Percentiles rank a stretch among this genome's conserved stretches.
Evolutionary conservation across 441 rosid species (phyloP).

Genomic region (Euphorbia corollata): DNA sequence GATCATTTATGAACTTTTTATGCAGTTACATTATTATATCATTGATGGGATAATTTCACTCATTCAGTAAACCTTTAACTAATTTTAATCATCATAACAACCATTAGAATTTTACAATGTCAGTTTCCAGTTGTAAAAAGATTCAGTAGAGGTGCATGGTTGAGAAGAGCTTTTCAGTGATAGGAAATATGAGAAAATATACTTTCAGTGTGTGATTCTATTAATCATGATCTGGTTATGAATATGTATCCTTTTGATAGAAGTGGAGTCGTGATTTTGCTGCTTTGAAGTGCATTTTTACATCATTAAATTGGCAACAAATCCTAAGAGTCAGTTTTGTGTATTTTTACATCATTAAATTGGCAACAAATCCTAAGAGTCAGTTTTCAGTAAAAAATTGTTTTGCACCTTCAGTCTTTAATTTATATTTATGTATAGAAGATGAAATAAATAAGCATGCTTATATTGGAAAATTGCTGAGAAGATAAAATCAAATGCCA

Average conservation of each 20-base stretch:
- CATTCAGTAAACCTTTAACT: not conserved
- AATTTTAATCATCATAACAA: not conserved
- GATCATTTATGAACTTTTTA: too few relatives aligned
- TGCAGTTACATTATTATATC: too few relatives aligned
- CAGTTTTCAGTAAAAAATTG: not conserved
- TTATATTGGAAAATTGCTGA: not conserved
- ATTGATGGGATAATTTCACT: too few relatives aligned
- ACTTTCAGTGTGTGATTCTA: not conserved
- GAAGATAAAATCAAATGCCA: not conserved
- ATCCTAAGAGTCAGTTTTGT: not conserved
- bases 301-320: not conserved
- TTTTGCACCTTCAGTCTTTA: not conserved
- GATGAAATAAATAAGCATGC: not conserved
- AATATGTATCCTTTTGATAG: not conserved
- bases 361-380: not conserved
- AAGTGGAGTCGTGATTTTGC: not conserved
- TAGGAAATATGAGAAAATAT: slow-evolving; percentile 4
- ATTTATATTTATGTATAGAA: not conserved
- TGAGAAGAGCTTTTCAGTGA: not conserved
- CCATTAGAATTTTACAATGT: not conserved
- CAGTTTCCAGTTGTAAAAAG: not conserved
- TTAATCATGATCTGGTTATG: not conserved
- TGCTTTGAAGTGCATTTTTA: not conserved
- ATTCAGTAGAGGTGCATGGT: not conserved
- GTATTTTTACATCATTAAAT: too few relatives aligned